Evolutionary conservation across 352 stramenopile species (phyloP).

Genomic region (Globisporangium carolinianum): DNA sequence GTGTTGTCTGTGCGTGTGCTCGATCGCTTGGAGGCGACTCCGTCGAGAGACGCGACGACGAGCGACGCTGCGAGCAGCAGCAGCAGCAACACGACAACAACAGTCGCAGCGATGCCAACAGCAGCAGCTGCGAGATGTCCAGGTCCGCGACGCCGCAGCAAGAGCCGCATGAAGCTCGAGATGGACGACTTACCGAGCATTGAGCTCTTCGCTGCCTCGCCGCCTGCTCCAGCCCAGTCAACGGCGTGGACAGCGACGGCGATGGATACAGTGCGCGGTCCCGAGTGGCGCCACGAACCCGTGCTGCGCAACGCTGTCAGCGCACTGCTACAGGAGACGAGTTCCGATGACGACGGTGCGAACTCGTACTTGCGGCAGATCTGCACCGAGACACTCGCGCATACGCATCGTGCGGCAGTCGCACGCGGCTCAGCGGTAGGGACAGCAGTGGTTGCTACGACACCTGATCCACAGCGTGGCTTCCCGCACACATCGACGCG

Average conservation of each 20-base stretch:
- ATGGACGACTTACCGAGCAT: slow-evolving; percentile 8
- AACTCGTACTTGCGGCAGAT: slow-evolving; percentile 54
- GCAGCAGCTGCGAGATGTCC: neutral
- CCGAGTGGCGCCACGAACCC: slow-evolving; percentile 16
- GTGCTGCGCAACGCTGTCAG: slow-evolving; percentile 40
- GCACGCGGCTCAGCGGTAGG: neutral
- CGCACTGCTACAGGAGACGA: slow-evolving; percentile 46
- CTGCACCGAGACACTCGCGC: slow-evolving; percentile 41
- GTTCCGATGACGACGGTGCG: slow-evolving; percentile 32
- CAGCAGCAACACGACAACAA: slow-evolving; percentile 6
- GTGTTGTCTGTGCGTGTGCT: no score
- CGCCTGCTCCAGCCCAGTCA: neutral
- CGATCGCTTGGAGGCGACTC: neutral
- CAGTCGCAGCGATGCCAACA: neutral
- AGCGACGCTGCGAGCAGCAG: neutral
- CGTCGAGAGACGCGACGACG: neutral
- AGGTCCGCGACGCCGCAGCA: slow-evolving; percentile 13
- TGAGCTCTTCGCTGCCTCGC: neutral
- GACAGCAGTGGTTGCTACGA: neutral
- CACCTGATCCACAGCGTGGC: neutral
- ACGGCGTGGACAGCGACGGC: neutral
- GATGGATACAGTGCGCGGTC: neutral
- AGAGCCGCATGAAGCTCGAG: slow-evolving; percentile 17
- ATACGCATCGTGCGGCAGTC: slow-evolving; percentile 3
- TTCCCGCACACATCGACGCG: neutral